phyloP scores from a whole-genome alignment of 805 yeast genomes.

The Yarrowia phangngaensis region DNA sequence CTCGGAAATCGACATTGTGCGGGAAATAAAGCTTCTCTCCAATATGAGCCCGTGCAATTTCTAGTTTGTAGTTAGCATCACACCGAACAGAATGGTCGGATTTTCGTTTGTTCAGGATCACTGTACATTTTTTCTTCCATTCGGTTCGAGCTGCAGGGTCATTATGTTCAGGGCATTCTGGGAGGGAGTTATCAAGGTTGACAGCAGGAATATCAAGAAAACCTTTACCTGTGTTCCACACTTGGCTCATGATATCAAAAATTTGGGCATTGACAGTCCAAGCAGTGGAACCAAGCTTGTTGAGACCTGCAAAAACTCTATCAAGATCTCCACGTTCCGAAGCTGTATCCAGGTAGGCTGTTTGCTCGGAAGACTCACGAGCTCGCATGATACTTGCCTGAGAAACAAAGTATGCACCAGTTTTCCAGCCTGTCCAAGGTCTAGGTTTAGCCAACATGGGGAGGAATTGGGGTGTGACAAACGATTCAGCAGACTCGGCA shows the following conservation, averaged over 20 bases:
- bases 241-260: slow-evolving; percentile 62
- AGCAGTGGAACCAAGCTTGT: slow-evolving; percentile 78
- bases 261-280: slow-evolving; percentile 86
- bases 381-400: slow-evolving; percentile 66
- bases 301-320: slow-evolving; percentile 71
- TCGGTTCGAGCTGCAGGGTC: slow-evolving; percentile 69
- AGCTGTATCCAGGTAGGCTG: slow-evolving; percentile 84
- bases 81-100: slow-evolving; percentile 82
- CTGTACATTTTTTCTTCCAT: slow-evolving; percentile 62
- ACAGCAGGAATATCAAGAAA: slow-evolving; percentile 61
- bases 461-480: slow-evolving; percentile 70
- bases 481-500: slow-evolving; percentile 53
- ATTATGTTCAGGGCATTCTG: slow-evolving; percentile 53
- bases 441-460: slow-evolving; percentile 93
- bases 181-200: slow-evolving; percentile 46
- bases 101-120: slow-evolving; percentile 56
- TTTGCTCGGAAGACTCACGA: slow-evolving; percentile 82
- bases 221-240: slow-evolving; percentile 83
- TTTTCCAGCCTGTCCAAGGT: slow-evolving; percentile 77
- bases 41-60: slow-evolving; percentile 87
- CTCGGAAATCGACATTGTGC: slow-evolving; percentile 61
- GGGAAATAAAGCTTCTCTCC: slow-evolving; percentile 61
- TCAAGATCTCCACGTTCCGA: slow-evolving; percentile 62
- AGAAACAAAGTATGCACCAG: slow-evolving; percentile 78
- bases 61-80: slow-evolving; percentile 87